Percentiles rank a stretch among this genome's conserved stretches.
Evolutionary conservation across 1,284 basidiomycete species (phyloP).

Genomic region (Porogramme epimiltina): DNA sequence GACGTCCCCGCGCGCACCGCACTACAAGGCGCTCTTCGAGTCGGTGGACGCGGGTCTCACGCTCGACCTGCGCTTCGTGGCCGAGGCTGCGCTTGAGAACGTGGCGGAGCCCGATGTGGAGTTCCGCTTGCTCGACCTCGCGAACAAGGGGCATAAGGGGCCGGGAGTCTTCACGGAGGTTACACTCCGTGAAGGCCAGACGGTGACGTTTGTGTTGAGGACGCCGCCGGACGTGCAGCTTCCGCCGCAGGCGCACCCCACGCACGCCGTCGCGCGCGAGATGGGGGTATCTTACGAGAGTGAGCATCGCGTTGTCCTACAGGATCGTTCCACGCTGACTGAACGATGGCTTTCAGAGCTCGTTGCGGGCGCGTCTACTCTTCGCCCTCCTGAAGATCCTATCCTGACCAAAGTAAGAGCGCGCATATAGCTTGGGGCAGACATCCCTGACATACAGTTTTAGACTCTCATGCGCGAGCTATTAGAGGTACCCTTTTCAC

Average conservation of each 20-base stretch:
- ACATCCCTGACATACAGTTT: neutral
- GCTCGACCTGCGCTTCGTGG: constrained; percentile 78
- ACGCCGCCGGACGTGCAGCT: constrained; percentile 47
- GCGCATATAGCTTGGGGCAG: neutral
- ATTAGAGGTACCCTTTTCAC: constrained; percentile 43
- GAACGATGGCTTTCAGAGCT: constrained; percentile 39
- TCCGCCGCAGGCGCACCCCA: constrained; percentile 31
- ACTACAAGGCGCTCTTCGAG: constrained; percentile 71
- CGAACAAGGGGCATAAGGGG: constrained; percentile 67
- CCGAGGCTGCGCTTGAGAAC: constrained; percentile 53
- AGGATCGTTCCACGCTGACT: neutral
- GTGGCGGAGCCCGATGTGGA: constrained; percentile 52
- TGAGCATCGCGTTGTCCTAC: constrained; percentile 16
- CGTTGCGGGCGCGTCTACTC: constrained; percentile 47
- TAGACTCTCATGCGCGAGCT: constrained; percentile 57
- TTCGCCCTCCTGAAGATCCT: constrained; percentile 59
- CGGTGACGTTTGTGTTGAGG: constrained; percentile 82
- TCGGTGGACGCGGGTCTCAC: constrained; percentile 51
- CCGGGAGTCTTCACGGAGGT: constrained; percentile 54
- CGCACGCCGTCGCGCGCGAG: constrained; percentile 39
- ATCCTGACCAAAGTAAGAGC: constrained; percentile 57
- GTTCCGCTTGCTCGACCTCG: constrained; percentile 64
- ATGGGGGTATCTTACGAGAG: constrained; percentile 54
- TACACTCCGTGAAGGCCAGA: constrained; percentile 78
- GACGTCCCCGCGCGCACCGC: constrained; percentile 21